These are phyloP conservation scores for Fusarium sp. DNA, from an alignment of 2,329 filamentous ascomycete species.

Conservation along the genomic window DNA sequence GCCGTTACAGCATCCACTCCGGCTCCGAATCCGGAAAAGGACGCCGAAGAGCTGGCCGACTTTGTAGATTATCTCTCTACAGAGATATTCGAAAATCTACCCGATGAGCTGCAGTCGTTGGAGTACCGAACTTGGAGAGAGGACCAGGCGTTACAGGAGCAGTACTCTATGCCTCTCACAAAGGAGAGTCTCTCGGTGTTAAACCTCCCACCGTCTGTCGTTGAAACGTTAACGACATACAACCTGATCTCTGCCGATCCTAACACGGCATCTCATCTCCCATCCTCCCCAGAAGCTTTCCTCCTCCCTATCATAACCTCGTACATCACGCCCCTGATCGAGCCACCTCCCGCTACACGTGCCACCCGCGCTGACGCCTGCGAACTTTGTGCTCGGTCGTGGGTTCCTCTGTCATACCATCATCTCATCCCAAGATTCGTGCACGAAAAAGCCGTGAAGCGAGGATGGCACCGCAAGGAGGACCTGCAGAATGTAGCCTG, in stretches of 20 bases:
- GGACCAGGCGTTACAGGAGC: conserved; percentile 57
- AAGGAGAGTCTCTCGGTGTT: conserved; percentile 64
- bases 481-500: conserved; percentile 84
- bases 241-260: conserved; percentile 63
- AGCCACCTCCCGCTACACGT: conserved; percentile 72
- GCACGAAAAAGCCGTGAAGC: conserved; percentile 79
- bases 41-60: conserved; percentile 77
- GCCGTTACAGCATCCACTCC: conserved; percentile 19
- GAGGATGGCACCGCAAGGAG: conserved; percentile 82
- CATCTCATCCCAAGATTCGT: conserved; percentile 84
- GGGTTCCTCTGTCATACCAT: conserved; percentile 83
- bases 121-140: conserved; percentile 66
- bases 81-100: conserved; percentile 75
- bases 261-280: conserved; percentile 49
- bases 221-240: conserved; percentile 77
- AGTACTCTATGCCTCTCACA: conserved; percentile 69
- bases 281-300: conserved; percentile 62
- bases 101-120: conserved; percentile 68
- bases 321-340: conserved; percentile 68
- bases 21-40: conserved; percentile 31
- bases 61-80: conserved; percentile 83
- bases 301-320: conserved; percentile 70
- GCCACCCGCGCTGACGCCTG: conserved; percentile 69
- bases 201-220: conserved; percentile 63
- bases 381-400: conserved; percentile 80